Percentiles rank a stretch among this genome's conserved stretches.
phyloP scores from a whole-genome alignment of 2,329 filamentous ascomycete genomes.

The Hymenoscyphus albidus region DNA sequence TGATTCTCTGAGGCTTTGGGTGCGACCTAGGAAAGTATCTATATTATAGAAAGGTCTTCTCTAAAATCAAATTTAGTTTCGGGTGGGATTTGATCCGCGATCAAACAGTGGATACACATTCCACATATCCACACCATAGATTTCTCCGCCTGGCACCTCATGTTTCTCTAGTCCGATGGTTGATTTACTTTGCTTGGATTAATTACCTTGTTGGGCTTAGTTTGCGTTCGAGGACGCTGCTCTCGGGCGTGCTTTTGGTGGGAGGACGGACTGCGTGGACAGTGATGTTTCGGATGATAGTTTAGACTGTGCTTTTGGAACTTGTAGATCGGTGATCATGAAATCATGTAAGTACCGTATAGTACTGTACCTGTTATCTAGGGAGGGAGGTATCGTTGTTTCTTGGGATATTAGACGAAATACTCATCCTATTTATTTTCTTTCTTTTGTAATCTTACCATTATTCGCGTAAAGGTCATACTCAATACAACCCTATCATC shows the following conservation, averaged over 20 bases:
- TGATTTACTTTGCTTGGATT: background rate
- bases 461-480: background rate
- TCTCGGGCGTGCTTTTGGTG: background rate
- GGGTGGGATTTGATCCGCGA: too few species aligned
- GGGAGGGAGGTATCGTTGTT: background rate
- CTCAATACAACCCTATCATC: background rate
- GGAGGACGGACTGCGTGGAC: background rate
- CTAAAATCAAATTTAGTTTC: too few species aligned
- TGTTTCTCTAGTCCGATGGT: slow-evolving; percentile 2
- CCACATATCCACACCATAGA: too few species aligned
- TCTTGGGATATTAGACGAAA: background rate
- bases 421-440: background rate
- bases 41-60: too few species aligned
- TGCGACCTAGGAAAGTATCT: too few species aligned
- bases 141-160: background rate
- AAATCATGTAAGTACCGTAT: background rate
- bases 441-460: background rate
- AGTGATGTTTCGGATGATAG: background rate
- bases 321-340: background rate
- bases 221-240: background rate
- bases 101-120: too few species aligned
- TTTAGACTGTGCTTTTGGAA: background rate
- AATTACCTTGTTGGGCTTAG: background rate
- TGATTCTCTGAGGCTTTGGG: too few species aligned
- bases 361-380: background rate